A percentile compares a stretch with the other conserved stretches of the same genome.
These are phyloP conservation scores for Eucalyptus cloeziana DNA, from an alignment of 345 rosid genomes.

Conservation along the genomic window DNA sequence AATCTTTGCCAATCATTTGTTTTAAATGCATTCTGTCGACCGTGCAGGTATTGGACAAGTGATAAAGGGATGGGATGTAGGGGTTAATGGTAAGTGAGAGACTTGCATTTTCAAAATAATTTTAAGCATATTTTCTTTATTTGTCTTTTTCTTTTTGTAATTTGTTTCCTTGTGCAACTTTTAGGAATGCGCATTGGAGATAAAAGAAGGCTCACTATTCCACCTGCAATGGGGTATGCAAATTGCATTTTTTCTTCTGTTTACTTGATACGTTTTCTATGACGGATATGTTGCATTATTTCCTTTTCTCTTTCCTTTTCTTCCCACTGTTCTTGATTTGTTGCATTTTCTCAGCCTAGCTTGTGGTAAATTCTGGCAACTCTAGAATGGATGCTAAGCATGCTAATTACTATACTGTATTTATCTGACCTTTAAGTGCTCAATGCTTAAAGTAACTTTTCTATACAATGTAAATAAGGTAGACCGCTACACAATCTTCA, in stretches of 20 bases:
- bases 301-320: neutral
- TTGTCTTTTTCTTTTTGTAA: neutral
- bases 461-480: neutral
- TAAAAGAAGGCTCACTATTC: conserved; percentile 66
- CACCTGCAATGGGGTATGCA: conserved; percentile 74
- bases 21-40: neutral
- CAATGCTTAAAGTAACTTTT: neutral
- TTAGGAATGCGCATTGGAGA: conserved; percentile 85
- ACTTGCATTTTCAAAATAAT: neutral
- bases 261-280: neutral
- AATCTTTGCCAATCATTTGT: neutral
- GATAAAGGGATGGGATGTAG: conserved; percentile 99
- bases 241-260: neutral
- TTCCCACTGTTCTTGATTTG: neutral
- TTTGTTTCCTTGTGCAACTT: neutral
- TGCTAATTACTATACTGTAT: neutral
- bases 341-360: neutral
- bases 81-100: conserved; percentile 53
- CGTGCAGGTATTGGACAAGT: conserved; percentile 70
- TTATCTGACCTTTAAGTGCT: neutral
- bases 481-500: neutral
- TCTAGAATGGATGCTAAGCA: neutral
- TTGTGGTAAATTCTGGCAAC: neutral
- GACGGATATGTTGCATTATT: neutral
- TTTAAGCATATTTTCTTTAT: neutral